Conservation (phyloP, 257 asterid species). For the Solanum appendiculatum region DNA sequence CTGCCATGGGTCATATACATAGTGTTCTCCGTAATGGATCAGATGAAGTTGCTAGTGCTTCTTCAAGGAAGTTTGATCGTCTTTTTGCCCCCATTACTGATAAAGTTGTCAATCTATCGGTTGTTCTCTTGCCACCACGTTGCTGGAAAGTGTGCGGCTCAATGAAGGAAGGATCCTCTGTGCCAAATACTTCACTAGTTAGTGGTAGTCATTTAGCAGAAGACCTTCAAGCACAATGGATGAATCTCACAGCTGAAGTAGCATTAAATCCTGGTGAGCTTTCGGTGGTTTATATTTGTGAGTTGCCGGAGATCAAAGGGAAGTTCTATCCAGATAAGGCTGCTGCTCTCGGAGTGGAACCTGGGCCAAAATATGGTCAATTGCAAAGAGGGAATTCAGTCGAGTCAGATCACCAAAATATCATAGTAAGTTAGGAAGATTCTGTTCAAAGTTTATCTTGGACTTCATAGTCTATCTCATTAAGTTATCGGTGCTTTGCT, state of each 20-base stretch:
- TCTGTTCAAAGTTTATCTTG: not conserved
- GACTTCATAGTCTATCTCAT: not conserved
- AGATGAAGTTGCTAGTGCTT: not conserved
- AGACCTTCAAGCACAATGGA: not conserved
- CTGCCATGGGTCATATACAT: constrained; percentile 68
- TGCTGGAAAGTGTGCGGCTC: constrained; percentile 3
- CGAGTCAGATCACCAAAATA: constrained; percentile 47
- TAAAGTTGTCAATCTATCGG: constrained; percentile 75
- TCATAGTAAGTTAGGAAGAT: constrained; percentile 30
- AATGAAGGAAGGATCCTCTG: not conserved
- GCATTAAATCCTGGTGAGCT: constrained; percentile 51
- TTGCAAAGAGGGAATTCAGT: constrained; percentile 75
- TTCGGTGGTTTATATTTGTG: constrained; percentile 63
- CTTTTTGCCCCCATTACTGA: constrained; percentile 43
- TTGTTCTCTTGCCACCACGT: constrained; percentile 53
- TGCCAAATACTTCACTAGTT: constrained; percentile 8
- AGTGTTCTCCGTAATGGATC: constrained; percentile 24
- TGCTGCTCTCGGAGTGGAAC: constrained; percentile 58
- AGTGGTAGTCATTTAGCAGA: not conserved
- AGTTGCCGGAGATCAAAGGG: constrained; percentile 72
- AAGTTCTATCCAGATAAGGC: constrained; percentile 73
- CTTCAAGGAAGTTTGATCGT: constrained; percentile 1
- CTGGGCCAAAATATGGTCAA: constrained; percentile 76
- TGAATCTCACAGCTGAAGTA: constrained; percentile 1
- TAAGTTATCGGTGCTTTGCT: not conserved